A percentile compares a stretch with the other conserved stretches of the same genome.
These are phyloP conservation scores for Starmerella roubikii DNA, from an alignment of 805 yeast species.

Conservation along the genomic window DNA sequence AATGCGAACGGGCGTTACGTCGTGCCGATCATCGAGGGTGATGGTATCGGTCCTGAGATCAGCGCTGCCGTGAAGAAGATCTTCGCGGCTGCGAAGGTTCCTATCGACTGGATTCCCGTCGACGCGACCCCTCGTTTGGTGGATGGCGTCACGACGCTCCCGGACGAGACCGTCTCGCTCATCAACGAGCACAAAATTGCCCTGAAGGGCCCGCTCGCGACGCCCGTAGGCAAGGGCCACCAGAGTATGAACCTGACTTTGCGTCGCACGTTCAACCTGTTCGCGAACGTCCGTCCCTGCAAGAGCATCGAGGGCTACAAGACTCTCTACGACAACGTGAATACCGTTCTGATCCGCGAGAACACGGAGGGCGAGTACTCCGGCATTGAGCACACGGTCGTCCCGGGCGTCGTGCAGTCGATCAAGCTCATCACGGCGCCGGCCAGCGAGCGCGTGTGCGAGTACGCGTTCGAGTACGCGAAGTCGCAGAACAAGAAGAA, in stretches of 20 bases:
- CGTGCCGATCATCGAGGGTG: constrained; percentile 96
- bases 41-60: constrained; percentile 95
- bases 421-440: constrained; percentile 93
- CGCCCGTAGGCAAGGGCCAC: constrained; percentile 98
- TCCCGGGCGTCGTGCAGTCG: constrained; percentile 97
- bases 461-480: constrained; percentile 96
- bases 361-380: constrained; percentile 99
- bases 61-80: constrained; percentile 87
- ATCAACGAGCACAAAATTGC: constrained; percentile 91
- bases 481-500: constrained; percentile 73
- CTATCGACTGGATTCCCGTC: constrained; percentile 93
- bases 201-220: constrained; percentile 94
- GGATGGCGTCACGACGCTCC: constrained; percentile 87
- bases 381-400: constrained; percentile 95
- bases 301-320: constrained; percentile 84
- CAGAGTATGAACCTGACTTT: constrained; percentile 92
- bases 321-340: constrained; percentile 80
- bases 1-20: constrained; percentile 59
- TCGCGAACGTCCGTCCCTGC: constrained; percentile 97
- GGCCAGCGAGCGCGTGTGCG: constrained; percentile 91
- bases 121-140: constrained; percentile 89
- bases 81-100: constrained; percentile 86
- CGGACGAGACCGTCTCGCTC: constrained; percentile 80
- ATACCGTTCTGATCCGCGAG: constrained; percentile 93
- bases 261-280: constrained; percentile 90